A percentile compares a stretch with the other conserved stretches of the same genome.
phyloP scores from a whole-genome alignment of 192 early-diverging fungal genomes.

The Ambispora gerdemannii region DNA sequence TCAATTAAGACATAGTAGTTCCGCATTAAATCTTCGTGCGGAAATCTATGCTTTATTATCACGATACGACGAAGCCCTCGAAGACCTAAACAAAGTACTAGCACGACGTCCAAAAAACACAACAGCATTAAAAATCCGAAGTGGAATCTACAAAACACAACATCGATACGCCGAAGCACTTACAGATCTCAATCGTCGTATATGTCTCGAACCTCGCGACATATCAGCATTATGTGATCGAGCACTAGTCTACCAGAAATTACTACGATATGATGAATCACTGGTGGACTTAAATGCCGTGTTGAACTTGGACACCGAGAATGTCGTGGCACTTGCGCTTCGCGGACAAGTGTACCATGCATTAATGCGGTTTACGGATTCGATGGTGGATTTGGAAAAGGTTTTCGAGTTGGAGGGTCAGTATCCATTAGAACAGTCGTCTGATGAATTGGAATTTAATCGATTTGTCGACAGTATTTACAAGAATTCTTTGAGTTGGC shows the following conservation, averaged over 20 bases:
- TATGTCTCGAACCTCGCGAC: background rate
- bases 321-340: conserved; percentile 5
- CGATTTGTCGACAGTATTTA: background rate
- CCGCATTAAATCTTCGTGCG: background rate
- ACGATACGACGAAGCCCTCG: background rate
- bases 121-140: background rate
- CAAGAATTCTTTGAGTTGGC: too few species aligned
- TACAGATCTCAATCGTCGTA: background rate
- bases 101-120: background rate
- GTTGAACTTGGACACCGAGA: background rate
- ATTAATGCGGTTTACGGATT: background rate
- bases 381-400: background rate
- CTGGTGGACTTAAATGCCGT: conserved; percentile 4
- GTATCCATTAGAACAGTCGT: background rate
- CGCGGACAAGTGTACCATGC: conserved; percentile 11
- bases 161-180: conserved; percentile 7
- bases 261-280: conserved; percentile 2
- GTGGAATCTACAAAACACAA: background rate
- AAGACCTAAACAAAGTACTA: background rate
- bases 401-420: background rate
- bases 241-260: conserved; percentile 1
- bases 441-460: background rate
- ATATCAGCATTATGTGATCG: background rate
- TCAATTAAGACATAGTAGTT: background rate
- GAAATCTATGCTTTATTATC: background rate